Conservation (phyloP, 2,329 filamentous ascomycete species). For the Didymella sp. region DNA sequence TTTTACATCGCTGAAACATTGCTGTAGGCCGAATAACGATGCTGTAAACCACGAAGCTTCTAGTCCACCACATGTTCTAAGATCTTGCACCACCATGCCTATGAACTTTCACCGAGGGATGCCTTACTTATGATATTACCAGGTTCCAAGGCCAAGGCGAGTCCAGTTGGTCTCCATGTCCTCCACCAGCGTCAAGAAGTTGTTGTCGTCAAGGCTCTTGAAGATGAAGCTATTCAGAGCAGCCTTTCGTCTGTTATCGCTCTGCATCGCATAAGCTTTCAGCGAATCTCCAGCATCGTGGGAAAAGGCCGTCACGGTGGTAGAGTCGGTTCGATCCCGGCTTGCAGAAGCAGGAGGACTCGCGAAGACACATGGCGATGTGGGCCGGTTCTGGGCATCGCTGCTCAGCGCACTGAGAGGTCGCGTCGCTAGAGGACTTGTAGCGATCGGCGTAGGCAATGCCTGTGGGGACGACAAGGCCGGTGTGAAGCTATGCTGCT, state of each 20-base stretch:
- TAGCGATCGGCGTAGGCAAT: not conserved
- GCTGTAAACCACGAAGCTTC: slow-evolving; percentile 1
- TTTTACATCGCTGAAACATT: not conserved
- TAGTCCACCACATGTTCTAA: slow-evolving; percentile 10
- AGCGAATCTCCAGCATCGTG: slow-evolving; percentile 22
- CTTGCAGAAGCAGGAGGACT: slow-evolving; percentile 18
- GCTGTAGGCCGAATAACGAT: not conserved
- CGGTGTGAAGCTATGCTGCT: slow-evolving; percentile 14
- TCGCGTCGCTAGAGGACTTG: slow-evolving; percentile 15
- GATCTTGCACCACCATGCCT: not conserved
- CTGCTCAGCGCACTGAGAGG: slow-evolving; percentile 27
- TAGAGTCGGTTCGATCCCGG: not conserved
- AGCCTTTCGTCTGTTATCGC: slow-evolving; percentile 50
- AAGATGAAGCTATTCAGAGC: slow-evolving; percentile 60
- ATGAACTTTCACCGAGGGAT: not conserved
- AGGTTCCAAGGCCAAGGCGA: slow-evolving; percentile 30
- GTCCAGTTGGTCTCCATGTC: slow-evolving; percentile 60
- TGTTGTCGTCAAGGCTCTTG: slow-evolving; percentile 56
- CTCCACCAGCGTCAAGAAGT: slow-evolving; percentile 59
- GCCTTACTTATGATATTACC: not conserved
- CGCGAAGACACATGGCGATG: slow-evolving; percentile 2
- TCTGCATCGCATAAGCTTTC: slow-evolving; percentile 48
- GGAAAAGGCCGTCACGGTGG: not conserved
- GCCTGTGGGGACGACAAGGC: slow-evolving; percentile 21
- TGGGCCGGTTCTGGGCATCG: slow-evolving; percentile 14